Percentiles rank a stretch among this genome's conserved stretches.
Conservation (phyloP, 73 alveolate species). For the Paramecium caudatum region DNA sequence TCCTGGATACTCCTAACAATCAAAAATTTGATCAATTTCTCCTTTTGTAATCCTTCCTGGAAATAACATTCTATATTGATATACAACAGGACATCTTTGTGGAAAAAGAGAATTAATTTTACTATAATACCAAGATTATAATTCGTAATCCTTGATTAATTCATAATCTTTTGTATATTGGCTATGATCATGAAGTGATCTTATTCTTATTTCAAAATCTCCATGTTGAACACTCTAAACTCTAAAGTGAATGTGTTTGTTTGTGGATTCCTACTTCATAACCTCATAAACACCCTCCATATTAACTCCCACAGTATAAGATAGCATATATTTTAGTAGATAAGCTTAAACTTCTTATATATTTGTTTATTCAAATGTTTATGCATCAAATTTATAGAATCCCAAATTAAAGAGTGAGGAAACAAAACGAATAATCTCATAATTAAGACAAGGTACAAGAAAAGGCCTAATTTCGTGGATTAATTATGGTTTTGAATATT, state of each 20-base stretch:
- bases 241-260: not conserved
- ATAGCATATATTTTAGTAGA: constrained; percentile 32
- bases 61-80: constrained; percentile 33
- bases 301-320: constrained; percentile 8
- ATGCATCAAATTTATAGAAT: constrained; percentile 47
- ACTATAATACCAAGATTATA: constrained; percentile 50
- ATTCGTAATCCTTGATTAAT: constrained; percentile 4
- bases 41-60: constrained; percentile 7
- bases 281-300: not conserved
- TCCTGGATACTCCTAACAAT: constrained; percentile 62
- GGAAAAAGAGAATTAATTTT: constrained; percentile 41
- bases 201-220: constrained; percentile 35
- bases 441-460: constrained; percentile 16
- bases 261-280: constrained; percentile 1
- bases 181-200: constrained; percentile 14
- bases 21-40: constrained; percentile 54
- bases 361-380: constrained; percentile 18
- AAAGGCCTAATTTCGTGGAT: not conserved
- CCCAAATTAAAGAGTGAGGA: not conserved
- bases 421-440: not conserved
- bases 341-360: not conserved
- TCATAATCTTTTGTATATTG: constrained; percentile 25
- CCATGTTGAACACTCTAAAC: constrained; percentile 60
- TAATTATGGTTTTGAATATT: not conserved
- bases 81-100: constrained; percentile 34